Conservation (phyloP, 148 eudicot species). For the Talinum fruticosum region DNA sequence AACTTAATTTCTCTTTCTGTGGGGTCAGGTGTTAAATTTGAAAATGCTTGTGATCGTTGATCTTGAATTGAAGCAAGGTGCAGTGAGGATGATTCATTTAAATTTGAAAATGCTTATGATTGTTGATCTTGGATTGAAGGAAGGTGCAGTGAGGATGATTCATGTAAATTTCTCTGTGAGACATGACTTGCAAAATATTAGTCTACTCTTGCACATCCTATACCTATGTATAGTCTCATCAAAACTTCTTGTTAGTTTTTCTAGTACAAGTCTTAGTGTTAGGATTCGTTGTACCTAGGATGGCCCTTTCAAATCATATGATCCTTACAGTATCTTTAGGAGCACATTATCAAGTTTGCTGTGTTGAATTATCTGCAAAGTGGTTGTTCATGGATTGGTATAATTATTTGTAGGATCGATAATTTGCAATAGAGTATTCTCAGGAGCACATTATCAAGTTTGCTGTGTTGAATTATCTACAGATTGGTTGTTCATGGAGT, state of each 20-base stretch:
- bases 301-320: background rate
- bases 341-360: background rate
- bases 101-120: background rate
- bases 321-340: background rate
- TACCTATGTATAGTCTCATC: too few relatives aligned
- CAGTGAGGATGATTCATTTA: too few relatives aligned
- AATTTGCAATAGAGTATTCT: too few relatives aligned
- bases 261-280: too few relatives aligned
- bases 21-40: background rate
- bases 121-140: background rate
- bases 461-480: background rate
- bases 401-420: background rate
- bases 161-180: too few relatives aligned
- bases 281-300: too few relatives aligned
- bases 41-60: background rate
- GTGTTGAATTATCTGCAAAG: background rate
- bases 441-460: background rate
- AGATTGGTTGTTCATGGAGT: background rate
- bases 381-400: background rate
- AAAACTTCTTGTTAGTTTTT: too few relatives aligned
- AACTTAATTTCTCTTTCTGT: background rate
- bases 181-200: too few relatives aligned
- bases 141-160: too few relatives aligned
- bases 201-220: too few relatives aligned
- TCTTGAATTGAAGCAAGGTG: background rate